Evolutionary conservation across 768 basidiomycete species (phyloP), one percentile per base, ranked within the genome.

Genomic region (Lyophyllum shimeji): DNA sequence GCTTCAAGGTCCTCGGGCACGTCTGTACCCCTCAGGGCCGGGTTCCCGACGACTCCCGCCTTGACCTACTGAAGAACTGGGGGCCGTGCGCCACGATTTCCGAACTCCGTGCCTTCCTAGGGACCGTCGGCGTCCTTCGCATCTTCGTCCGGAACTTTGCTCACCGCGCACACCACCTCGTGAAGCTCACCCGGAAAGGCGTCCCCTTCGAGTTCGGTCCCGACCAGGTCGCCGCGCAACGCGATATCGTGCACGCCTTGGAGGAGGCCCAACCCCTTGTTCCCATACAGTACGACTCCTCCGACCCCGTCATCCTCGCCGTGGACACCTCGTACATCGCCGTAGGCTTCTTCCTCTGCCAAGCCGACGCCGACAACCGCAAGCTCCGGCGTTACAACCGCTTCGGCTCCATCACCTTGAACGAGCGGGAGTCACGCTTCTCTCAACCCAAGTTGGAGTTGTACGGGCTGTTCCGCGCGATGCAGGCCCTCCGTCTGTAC

Each of bases 381-480:
- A 61, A 66, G 1, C 55, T 57, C 12, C 55, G 62, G 0, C 63
- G 64, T 15, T 75, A 67, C 27, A 63, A 67, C 0, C 58, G 65
- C 0, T 81, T 78, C 44, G 67, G 75, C 0, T 80, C 74, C 0
- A 74, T 80, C 0, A 60, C 70, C 0, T 63, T 78, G 23, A 75
- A 74, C 37, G 67, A 70, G 0, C 21, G 69, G 0, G 71, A 77
- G 57, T 52, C 63, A 1, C 24, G 62, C 0, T 76, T 69, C 54
- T 75, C 73, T 1, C 76, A 77, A 44, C 66, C 74, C 0, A 80
- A 81, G 44, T 27, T 69, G 0, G 75, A 80, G 57, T 50, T 78
- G 0, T 78, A 69, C 47, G 72, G 78, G 0, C 45, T 78, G 0
- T 73, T 62, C 21, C 55, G 60, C 12, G 68, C 66, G 0, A 31